A percentile compares a stretch with the other conserved stretches of the same genome.
Conservation (phyloP, 2,329 filamentous ascomycete genomes). For the Cadophora sp. region DNA sequence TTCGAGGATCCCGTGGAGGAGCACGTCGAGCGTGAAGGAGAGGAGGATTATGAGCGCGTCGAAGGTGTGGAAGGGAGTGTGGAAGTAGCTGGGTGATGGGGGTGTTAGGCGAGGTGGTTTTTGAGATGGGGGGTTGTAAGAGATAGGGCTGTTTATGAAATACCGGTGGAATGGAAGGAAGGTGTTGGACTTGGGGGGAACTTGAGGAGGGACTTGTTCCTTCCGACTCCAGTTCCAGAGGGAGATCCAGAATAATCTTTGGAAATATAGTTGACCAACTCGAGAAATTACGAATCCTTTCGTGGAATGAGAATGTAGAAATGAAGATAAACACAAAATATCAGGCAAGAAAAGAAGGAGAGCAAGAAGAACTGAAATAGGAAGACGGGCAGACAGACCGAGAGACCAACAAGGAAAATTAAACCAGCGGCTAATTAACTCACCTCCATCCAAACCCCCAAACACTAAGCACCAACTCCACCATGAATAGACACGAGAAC, state of each 20-base stretch:
- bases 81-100: conserved; percentile 56
- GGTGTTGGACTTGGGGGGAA: too few relatives aligned
- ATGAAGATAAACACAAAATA: too few relatives aligned
- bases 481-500: conserved; percentile 69
- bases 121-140: background rate
- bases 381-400: background rate
- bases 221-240: too few relatives aligned
- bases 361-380: too few relatives aligned
- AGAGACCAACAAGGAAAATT: background rate
- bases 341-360: too few relatives aligned
- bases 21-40: conserved; percentile 67
- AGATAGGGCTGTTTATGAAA: too few relatives aligned
- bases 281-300: too few relatives aligned
- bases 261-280: too few relatives aligned
- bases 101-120: background rate
- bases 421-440: conserved; percentile 42
- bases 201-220: too few relatives aligned
- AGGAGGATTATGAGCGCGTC: conserved; percentile 68
- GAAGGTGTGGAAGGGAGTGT: conserved; percentile 66
- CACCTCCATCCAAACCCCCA: conserved; percentile 65
- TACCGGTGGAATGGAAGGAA: too few relatives aligned
- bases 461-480: conserved; percentile 64
- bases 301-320: too few relatives aligned
- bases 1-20: conserved; percentile 64
- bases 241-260: too few relatives aligned